These are phyloP conservation scores for Uronychia setigera DNA, from an alignment of 73 alveolate species.

Conservation along the genomic window DNA sequence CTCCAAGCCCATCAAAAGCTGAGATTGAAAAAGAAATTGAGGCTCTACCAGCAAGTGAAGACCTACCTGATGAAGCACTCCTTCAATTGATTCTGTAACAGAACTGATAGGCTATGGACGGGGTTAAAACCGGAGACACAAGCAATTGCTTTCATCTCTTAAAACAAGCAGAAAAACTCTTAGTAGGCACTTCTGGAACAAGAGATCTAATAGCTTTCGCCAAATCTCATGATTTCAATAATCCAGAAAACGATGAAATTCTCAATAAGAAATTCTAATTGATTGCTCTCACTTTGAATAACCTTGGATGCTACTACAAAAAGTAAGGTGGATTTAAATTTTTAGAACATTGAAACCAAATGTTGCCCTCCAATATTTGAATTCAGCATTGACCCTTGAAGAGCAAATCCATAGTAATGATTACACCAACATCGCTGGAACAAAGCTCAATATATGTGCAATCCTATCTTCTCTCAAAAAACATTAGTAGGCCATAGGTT, in stretches of 20 bases:
- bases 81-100: background rate
- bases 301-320: background rate
- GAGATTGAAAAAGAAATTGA: too few relatives aligned
- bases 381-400: background rate
- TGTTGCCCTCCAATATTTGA: background rate
- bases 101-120: background rate
- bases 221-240: background rate
- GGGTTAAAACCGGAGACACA: background rate
- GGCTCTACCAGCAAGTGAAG: too few relatives aligned
- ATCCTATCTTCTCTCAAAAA: slow-evolving; percentile 20
- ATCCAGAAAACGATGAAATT: background rate
- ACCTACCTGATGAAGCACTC: background rate
- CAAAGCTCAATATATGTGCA: slow-evolving; percentile 48
- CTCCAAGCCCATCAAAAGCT: too few relatives aligned
- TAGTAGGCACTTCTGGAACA: background rate
- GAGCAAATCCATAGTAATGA: background rate
- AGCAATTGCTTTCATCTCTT: background rate
- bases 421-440: slow-evolving; percentile 36
- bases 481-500: slow-evolving; percentile 32
- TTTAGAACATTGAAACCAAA: background rate
- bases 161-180: background rate
- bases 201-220: background rate
- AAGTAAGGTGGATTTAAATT: background rate
- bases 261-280: background rate
- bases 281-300: background rate